A percentile compares a stretch with the other conserved stretches of the same genome.
These are phyloP conservation scores for Mycena latifolia DNA, from an alignment of 768 basidiomycete genomes.

Conservation along the genomic window DNA sequence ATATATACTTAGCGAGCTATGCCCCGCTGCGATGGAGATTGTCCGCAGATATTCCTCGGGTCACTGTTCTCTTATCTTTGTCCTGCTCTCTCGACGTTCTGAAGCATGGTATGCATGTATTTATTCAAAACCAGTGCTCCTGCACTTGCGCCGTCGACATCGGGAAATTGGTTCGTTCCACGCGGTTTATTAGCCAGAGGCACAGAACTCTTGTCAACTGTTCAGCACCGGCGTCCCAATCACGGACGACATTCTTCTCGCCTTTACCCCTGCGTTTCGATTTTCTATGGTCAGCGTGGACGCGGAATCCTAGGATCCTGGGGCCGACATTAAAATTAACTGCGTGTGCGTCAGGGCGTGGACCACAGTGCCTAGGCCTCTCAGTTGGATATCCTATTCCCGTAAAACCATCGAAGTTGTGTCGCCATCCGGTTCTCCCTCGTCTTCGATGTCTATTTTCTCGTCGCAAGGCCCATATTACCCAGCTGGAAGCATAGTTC, in stretches of 20 bases:
- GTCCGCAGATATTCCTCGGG: too few species aligned
- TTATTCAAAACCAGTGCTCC: too few species aligned
- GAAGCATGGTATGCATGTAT: too few species aligned
- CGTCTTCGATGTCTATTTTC: constrained; percentile 9
- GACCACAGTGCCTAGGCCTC: too few species aligned
- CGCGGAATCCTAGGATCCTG: background rate
- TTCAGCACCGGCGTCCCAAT: background rate
- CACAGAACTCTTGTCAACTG: constrained; percentile 1
- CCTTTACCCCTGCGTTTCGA: constrained; percentile 12
- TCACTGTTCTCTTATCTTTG: too few species aligned
- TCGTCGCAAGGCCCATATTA: constrained; percentile 1
- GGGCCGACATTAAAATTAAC: background rate
- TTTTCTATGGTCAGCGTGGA: constrained; percentile 3
- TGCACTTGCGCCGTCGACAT: background rate
- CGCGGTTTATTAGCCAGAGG: background rate
- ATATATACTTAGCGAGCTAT: too few species aligned
- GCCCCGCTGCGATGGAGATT: too few species aligned
- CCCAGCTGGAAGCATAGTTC: constrained; percentile 2
- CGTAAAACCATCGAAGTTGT: constrained; percentile 2
- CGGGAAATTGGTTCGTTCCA: background rate
- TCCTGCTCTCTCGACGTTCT: too few species aligned
- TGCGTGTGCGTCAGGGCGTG: background rate
- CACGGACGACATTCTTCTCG: background rate
- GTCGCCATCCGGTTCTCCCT: background rate
- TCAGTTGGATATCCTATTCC: background rate